Evolutionary conservation across 129 eudicot genomes (phyloP).

Genomic region (Flaveria brownii): DNA sequence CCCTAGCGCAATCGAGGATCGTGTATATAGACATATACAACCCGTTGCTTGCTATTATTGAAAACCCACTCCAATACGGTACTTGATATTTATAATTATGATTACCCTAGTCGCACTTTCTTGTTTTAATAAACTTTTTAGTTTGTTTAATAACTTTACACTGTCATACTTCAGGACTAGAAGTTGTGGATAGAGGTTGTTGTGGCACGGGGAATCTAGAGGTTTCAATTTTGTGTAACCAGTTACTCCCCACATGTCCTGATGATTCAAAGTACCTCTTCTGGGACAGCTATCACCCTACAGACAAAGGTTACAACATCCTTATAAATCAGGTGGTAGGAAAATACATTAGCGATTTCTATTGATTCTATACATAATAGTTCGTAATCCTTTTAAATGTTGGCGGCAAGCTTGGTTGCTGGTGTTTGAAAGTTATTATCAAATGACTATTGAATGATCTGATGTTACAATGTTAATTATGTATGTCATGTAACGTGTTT

Average conservation of each 20-base stretch:
- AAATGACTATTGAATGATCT: background rate
- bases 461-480: background rate
- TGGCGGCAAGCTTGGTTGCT: background rate
- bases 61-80: conserved; percentile 51
- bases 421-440: background rate
- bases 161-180: conserved; percentile 27
- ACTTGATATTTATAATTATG: background rate
- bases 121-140: background rate
- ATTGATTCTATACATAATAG: background rate
- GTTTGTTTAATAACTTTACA: conserved; percentile 6
- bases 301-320: conserved; percentile 47
- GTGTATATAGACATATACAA: conserved; percentile 48
- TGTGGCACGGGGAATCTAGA: conserved; percentile 65
- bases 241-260: conserved; percentile 30
- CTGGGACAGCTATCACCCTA: conserved; percentile 69
- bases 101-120: background rate
- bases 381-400: background rate
- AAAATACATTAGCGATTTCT: background rate
- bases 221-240: conserved; percentile 44
- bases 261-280: conserved; percentile 45
- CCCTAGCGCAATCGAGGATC: conserved; percentile 36
- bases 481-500: background rate
- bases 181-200: conserved; percentile 46
- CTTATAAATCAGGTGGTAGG: conserved; percentile 24
- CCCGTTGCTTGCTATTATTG: conserved; percentile 42